Base-by-base conservation (phyloP, 2,329 filamentous ascomycete species). In the Pestalotiopsis sp. region DNA sequence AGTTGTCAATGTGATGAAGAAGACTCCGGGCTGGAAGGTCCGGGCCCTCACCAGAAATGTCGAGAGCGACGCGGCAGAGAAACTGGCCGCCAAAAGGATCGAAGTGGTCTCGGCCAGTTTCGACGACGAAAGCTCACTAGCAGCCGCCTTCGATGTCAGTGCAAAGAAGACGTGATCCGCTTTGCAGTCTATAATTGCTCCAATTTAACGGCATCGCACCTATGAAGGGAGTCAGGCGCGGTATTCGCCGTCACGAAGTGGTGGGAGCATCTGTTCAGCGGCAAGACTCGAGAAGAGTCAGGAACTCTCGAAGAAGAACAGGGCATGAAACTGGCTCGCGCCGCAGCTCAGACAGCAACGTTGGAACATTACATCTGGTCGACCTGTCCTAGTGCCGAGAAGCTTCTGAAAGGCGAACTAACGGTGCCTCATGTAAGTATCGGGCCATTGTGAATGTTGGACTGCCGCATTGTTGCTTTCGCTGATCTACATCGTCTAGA, bases 281-380 rank as follows among this genome's bases (percentile, higher is more conserved):
- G 68, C 55, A 68, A 67, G 58, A 44, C 64, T 9, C 64, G 64
- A 22, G 70, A 77, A 17, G 74, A 78, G 40, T 74, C 78, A 1
- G 76, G 78, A 10, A 70, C 75, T 1, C 74, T 80, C 17, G 81
- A 83, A 72, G 73, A 75, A 58, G 64, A 70, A 9, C 80, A 81
- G 26, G 81, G 78, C 10, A 78, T 78, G 72, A 82, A 79, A 26
- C 70, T 83, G 9, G 81, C 80, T 3, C 73, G 74, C 6, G 81
- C 81, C 3, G 81, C 81, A 4, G 75, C 78, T 0, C 67, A 70
- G 17, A 78, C 73, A 0, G 17, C 68, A 0, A 77, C 79, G 0
- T 73, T 84, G 3, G 74, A 82, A 69, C 79, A 82, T 66, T 83
- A 78, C 70, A 74, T 83, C 68, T 83, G 81, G 80, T 81, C 78